Evolutionary conservation across 495 filamentous ascomycete genomes (phyloP).

Genomic region (Lasiosphaeria hispida): DNA sequence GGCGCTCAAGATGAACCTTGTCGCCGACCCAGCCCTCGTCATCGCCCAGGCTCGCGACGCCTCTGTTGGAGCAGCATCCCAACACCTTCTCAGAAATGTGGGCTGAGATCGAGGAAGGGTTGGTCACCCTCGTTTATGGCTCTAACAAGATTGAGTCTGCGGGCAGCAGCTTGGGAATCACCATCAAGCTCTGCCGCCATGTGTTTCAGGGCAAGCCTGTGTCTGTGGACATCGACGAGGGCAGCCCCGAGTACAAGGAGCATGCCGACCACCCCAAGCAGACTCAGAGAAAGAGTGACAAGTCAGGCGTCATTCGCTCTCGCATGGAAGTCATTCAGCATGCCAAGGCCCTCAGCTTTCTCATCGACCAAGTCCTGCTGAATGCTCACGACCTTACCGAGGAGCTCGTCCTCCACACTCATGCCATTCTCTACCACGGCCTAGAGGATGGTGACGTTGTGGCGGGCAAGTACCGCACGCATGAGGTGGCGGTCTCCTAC

Average conservation of each 20-base stretch:
- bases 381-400: conserved; percentile 24
- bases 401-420: conserved; percentile 31
- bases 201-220: conserved; percentile 16
- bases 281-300: conserved; percentile 7
- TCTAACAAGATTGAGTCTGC: conserved; percentile 32
- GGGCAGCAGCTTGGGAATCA: conserved; percentile 22
- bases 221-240: conserved; percentile 10
- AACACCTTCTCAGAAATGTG: conserved; percentile 6
- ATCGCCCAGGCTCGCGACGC: not conserved
- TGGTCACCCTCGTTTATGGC: conserved; percentile 20
- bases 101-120: conserved; percentile 16
- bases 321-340: conserved; percentile 36
- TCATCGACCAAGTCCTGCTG: conserved; percentile 28
- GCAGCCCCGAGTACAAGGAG: conserved; percentile 22
- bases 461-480: conserved; percentile 21
- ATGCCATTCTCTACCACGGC: conserved; percentile 29
- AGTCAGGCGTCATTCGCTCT: conserved; percentile 18
- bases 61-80: not conserved
- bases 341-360: conserved; percentile 29
- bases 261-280: not conserved
- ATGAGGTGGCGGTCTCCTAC: conserved; percentile 25
- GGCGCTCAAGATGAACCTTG: not conserved
- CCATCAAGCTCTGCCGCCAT: conserved; percentile 18
- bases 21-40: not conserved
- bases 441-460: conserved; percentile 15